These are phyloP conservation scores for Cryptococcus sp. DNA, from an alignment of 1,284 basidiomycete species.

Conservation along the genomic window DNA sequence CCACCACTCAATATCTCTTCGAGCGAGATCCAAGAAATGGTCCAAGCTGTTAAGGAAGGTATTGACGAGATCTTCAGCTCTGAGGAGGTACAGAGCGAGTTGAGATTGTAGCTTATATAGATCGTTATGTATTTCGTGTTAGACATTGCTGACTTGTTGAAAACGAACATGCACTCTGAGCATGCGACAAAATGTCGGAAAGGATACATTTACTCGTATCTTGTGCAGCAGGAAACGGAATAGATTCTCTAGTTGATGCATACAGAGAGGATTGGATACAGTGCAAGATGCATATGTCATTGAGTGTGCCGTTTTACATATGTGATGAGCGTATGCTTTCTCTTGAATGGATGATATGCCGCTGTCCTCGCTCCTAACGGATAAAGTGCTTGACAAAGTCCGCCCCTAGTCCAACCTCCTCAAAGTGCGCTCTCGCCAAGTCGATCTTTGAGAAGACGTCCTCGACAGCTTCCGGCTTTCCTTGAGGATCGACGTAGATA, in stretches of 20 bases:
- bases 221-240: too few species aligned
- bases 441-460: constrained; percentile 30
- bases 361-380: neutral
- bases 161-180: too few species aligned
- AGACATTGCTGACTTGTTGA: too few species aligned
- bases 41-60: constrained; percentile 19
- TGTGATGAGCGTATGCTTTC: neutral
- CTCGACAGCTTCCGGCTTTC: constrained; percentile 22
- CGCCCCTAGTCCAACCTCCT: constrained; percentile 24
- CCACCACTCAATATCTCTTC: constrained; percentile 41
- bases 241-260: too few species aligned
- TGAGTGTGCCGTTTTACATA: neutral
- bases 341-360: neutral
- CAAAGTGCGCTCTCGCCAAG: constrained; percentile 25
- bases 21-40: constrained; percentile 30
- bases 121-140: too few species aligned
- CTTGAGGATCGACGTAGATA: constrained; percentile 22
- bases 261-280: too few species aligned
- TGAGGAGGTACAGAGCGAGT: constrained; percentile 4
- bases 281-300: too few species aligned
- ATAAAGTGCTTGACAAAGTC: constrained; percentile 28
- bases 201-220: too few species aligned
- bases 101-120: neutral
- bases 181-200: too few species aligned
- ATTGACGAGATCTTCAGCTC: constrained; percentile 14